Conservation (phyloP, 1,284 basidiomycete species). For the Austroboletus novae-zelandiae region DNA sequence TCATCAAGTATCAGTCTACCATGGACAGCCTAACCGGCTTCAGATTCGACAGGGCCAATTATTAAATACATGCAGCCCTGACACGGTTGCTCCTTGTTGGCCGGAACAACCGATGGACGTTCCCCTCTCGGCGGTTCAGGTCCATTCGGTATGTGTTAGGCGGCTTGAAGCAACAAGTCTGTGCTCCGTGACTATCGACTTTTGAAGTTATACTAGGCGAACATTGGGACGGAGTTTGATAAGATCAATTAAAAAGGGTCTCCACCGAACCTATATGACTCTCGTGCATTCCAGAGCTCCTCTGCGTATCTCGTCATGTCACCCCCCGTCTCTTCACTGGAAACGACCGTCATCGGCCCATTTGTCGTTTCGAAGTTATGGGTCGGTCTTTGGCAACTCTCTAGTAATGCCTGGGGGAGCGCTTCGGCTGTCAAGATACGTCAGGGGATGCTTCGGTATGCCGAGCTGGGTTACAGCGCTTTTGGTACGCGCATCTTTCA, state of each 20-base stretch:
- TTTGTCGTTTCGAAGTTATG: slow-evolving; percentile 64
- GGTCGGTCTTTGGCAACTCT: slow-evolving; percentile 81
- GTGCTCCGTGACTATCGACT: slow-evolving; percentile 1
- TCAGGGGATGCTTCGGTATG: slow-evolving; percentile 62
- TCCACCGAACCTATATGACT: slow-evolving; percentile 1
- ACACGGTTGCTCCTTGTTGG: slow-evolving; percentile 13
- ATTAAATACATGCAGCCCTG: slow-evolving; percentile 4
- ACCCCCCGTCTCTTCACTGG: slow-evolving; percentile 24
- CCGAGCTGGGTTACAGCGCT: slow-evolving; percentile 64
- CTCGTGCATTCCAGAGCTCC: slow-evolving; percentile 6
- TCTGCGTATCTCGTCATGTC: slow-evolving; percentile 20
- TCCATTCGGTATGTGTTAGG: slow-evolving; percentile 12
- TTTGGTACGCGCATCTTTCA: slow-evolving; percentile 52
- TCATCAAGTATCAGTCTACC: slow-evolving; percentile 22
- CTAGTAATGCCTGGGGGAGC: slow-evolving; percentile 78
- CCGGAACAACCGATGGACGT: slow-evolving; percentile 13
- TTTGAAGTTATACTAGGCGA: too few species aligned
- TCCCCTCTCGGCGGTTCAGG: background rate
- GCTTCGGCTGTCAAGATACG: slow-evolving; percentile 65
- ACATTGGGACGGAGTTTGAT: slow-evolving; percentile 37
- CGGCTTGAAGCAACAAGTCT: slow-evolving; percentile 2
- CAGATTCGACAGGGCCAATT: slow-evolving; percentile 1
- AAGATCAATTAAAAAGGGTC: slow-evolving; percentile 22
- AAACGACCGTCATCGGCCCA: slow-evolving; percentile 61
- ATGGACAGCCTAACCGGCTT: slow-evolving; percentile 20